Evolutionary conservation across 352 stramenopile species (phyloP).

Genomic region (Plasmopara viticola): DNA sequence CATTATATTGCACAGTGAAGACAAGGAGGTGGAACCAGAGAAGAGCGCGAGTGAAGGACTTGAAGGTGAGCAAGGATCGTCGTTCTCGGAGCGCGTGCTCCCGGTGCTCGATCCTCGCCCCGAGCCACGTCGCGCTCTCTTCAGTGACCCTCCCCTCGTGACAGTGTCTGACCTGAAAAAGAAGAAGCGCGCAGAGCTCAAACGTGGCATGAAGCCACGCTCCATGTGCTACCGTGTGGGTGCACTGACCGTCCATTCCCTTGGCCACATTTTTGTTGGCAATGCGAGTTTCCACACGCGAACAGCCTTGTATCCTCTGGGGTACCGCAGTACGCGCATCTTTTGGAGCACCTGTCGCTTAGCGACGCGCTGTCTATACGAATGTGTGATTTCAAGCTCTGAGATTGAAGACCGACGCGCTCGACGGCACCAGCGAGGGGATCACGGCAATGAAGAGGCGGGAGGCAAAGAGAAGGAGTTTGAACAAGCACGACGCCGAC

Average conservation of each 20-base stretch:
- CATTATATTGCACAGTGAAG: background rate
- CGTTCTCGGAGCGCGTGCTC: constrained; percentile 21
- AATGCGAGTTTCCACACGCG: constrained; percentile 83
- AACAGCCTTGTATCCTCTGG: constrained; percentile 83
- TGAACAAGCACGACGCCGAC: constrained; percentile 14
- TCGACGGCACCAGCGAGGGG: constrained; percentile 13
- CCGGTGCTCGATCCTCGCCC: constrained; percentile 41
- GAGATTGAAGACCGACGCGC: constrained; percentile 52
- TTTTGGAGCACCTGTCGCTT: constrained; percentile 84
- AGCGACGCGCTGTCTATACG: constrained; percentile 78
- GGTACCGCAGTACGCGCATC: constrained; percentile 88
- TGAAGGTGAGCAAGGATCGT: background rate
- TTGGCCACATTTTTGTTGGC: constrained; percentile 73
- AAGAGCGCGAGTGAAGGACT: background rate
- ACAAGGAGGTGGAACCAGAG: constrained; percentile 6
- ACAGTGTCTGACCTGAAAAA: constrained; percentile 53
- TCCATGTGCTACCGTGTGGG: constrained; percentile 60
- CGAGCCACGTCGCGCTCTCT: constrained; percentile 37
- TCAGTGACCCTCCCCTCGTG: constrained; percentile 42
- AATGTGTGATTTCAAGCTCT: constrained; percentile 83
- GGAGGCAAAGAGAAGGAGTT: constrained; percentile 10
- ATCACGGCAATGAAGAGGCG: constrained; percentile 1
- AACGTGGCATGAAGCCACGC: constrained; percentile 33
- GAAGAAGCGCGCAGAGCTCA: constrained; percentile 39
- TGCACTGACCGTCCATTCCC: constrained; percentile 70